A percentile compares a stretch with the other conserved stretches of the same genome.
These are phyloP conservation scores for Penicillium samsonianum DNA, from an alignment of 495 filamentous ascomycete genomes.

Conservation along the genomic window DNA sequence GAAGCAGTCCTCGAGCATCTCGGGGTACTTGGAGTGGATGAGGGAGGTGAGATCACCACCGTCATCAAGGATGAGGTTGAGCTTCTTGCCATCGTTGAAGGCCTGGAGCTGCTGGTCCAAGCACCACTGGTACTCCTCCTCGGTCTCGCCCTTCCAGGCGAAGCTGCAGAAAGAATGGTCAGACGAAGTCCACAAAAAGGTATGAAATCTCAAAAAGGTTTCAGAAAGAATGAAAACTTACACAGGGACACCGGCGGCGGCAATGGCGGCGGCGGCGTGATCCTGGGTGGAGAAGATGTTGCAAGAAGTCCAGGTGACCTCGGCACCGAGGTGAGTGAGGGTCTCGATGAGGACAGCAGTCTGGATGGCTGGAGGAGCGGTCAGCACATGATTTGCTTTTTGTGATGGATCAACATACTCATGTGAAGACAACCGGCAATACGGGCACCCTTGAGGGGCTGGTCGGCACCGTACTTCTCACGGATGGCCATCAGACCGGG, in stretches of 20 bases:
- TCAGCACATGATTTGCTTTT: conserved; percentile 12
- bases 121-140: conserved; percentile 99
- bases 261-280: conserved; percentile 96
- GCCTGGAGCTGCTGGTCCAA: conserved; percentile 95
- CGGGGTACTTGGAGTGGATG: conserved; percentile 96
- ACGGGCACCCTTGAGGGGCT: conserved; percentile 86
- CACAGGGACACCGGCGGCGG: conserved; percentile 90
- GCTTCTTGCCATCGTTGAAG: conserved; percentile 94
- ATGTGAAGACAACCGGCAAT: conserved; percentile 99
- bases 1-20: conserved; percentile 95
- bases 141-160: conserved; percentile 99
- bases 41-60: conserved; percentile 96
- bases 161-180: conserved; percentile 55
- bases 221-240: conserved; percentile 37
- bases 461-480: conserved; percentile 83
- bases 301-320: conserved; percentile 95
- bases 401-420: conserved; percentile 58
- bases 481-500: conserved; percentile 96
- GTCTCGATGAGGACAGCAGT: conserved; percentile 99
- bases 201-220: background rate
- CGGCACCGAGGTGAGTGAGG: conserved; percentile 86
- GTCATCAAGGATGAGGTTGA: conserved; percentile 98
- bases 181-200: background rate
- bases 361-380: conserved; percentile 72
- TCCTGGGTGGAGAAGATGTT: conserved; percentile 99